phyloP scores from a whole-genome alignment of 352 stramenopile species.

The Phytophthora litchii region DNA sequence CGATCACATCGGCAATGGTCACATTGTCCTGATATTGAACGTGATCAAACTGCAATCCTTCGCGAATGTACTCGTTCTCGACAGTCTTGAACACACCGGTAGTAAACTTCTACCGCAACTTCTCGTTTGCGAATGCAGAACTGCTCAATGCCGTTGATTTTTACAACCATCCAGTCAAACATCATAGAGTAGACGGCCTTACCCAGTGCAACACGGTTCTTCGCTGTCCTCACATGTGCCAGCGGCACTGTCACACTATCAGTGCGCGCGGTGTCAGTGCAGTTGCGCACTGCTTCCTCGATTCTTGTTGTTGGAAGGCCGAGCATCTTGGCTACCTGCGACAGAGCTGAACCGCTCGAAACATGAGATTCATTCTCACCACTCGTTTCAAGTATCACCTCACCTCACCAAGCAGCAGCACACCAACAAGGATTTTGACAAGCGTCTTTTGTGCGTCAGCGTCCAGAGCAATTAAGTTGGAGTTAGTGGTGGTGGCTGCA shows the following conservation, averaged over 20 bases:
- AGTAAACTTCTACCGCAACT: slow-evolving; percentile 93
- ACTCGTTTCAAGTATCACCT: slow-evolving; percentile 88
- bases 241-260: slow-evolving; percentile 86
- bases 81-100: slow-evolving; percentile 97
- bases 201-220: slow-evolving; percentile 96
- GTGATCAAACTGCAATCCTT: slow-evolving; percentile 98
- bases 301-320: slow-evolving; percentile 88
- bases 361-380: slow-evolving; percentile 79
- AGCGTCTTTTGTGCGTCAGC: slow-evolving; percentile 63
- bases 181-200: slow-evolving; percentile 98
- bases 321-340: slow-evolving; percentile 89
- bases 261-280: slow-evolving; percentile 90
- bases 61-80: slow-evolving; percentile 97
- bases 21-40: slow-evolving; percentile 99
- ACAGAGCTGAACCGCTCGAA: slow-evolving; percentile 60
- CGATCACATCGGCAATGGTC: slow-evolving; percentile 97
- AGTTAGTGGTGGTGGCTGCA: too few species aligned
- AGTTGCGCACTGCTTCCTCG: slow-evolving; percentile 92
- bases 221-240: slow-evolving; percentile 86
- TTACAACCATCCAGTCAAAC: slow-evolving; percentile 98
- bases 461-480: slow-evolving; percentile 83
- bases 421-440: slow-evolving; percentile 85
- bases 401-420: slow-evolving; percentile 98
- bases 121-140: slow-evolving; percentile 93
- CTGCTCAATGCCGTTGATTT: slow-evolving; percentile 92